Evolutionary conservation across 164 flowering plant genomes (phyloP).

Genomic region (Vitis cinerea): DNA sequence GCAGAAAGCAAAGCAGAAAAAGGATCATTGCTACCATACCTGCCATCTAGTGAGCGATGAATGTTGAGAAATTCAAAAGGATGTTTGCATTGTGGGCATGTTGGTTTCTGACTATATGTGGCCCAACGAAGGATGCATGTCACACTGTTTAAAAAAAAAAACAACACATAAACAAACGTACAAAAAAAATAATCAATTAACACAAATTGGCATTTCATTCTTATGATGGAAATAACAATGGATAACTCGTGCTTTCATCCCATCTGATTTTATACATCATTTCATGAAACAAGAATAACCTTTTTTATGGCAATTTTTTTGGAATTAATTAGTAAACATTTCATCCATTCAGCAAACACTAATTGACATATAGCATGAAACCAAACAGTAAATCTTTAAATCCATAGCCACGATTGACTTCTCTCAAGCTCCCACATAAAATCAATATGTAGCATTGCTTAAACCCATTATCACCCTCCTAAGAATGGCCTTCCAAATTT

Average conservation of each 20-base stretch:
- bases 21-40: constrained; percentile 33
- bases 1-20: not conserved
- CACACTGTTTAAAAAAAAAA: constrained; percentile 46
- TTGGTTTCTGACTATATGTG: constrained; percentile 57
- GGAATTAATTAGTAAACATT: not conserved
- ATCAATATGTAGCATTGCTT: not conserved
- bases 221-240: no score
- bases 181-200: constrained; percentile 2
- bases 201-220: not conserved
- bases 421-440: not conserved
- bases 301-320: no score
- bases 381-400: not conserved
- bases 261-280: no score
- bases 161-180: no score
- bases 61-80: constrained; percentile 74
- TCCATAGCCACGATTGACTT: not conserved
- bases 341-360: not conserved
- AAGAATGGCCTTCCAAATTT: no score
- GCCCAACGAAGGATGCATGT: constrained; percentile 93
- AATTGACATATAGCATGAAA: not conserved
- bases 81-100: constrained; percentile 89
- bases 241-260: no score
- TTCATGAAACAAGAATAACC: no score
- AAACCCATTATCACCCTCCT: not conserved
- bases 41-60: constrained; percentile 90